Evolutionary conservation across 805 yeast genomes (phyloP).

Genomic region (Saccharomycopsis olivae): DNA sequence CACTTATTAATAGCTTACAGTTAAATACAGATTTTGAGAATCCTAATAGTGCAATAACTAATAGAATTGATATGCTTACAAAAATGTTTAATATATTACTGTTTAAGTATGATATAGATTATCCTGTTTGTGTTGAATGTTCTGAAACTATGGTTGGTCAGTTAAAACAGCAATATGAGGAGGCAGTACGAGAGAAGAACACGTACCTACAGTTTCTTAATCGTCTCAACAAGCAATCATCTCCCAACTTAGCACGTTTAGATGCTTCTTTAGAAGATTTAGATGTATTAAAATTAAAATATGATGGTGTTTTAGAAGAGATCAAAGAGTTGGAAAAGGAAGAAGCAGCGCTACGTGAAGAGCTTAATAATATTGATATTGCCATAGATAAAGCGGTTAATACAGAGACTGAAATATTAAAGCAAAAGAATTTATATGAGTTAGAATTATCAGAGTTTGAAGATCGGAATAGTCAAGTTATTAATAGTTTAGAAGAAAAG

Average conservation of each 20-base stretch:
- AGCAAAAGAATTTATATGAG: constrained; percentile 44
- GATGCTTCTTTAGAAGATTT: constrained; percentile 21
- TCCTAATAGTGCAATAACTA: constrained; percentile 30
- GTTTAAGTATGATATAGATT: constrained; percentile 63
- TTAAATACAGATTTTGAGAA: not conserved
- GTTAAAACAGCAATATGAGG: constrained; percentile 60
- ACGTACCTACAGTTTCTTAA: constrained; percentile 63
- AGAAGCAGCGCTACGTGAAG: constrained; percentile 33
- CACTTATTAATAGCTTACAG: not conserved
- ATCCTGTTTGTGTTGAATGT: constrained; percentile 86
- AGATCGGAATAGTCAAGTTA: constrained; percentile 50
- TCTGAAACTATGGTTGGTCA: constrained; percentile 54
- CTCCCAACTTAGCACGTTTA: constrained; percentile 17
- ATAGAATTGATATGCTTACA: constrained; percentile 42
- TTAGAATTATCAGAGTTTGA: constrained; percentile 39
- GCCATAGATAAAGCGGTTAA: constrained; percentile 37
- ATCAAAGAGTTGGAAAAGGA: constrained; percentile 29
- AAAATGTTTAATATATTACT: constrained; percentile 66
- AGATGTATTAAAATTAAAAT: constrained; percentile 27
- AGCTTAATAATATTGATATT: constrained; percentile 34
- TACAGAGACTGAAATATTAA: constrained; percentile 38
- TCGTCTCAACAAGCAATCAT: constrained; percentile 44
- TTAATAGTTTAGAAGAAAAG: constrained; percentile 51
- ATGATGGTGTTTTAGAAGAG: constrained; percentile 36
- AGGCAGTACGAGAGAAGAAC: constrained; percentile 67